Conservation (phyloP, 306 rosid species). For the Carpinus viminea region DNA sequence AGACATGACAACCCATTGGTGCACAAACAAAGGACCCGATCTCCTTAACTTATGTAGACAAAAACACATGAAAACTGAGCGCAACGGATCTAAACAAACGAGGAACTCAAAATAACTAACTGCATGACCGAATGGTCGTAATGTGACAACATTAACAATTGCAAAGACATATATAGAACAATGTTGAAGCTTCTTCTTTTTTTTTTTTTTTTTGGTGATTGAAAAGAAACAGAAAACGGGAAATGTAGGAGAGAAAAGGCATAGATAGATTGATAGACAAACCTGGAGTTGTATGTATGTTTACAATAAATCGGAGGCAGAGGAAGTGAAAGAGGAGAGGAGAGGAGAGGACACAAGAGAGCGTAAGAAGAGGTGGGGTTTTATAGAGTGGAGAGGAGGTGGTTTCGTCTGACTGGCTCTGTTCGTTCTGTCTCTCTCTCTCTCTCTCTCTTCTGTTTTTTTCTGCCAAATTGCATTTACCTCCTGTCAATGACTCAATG, state of each 20-base stretch:
- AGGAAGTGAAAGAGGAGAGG: neutral
- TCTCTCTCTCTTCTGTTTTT: neutral
- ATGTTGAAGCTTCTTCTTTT: too few relatives aligned
- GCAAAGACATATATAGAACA: neutral
- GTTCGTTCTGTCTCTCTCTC: neutral
- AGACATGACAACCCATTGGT: neutral
- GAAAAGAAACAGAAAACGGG: neutral
- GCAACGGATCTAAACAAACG: neutral
- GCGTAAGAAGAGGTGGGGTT: neutral
- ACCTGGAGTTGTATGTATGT: neutral
- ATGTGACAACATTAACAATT: neutral
- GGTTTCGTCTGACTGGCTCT: conserved; percentile 31
- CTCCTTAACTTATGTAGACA: neutral
- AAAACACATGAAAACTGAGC: neutral
- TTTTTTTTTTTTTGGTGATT: neutral
- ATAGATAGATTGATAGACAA: neutral
- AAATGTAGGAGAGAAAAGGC: neutral
- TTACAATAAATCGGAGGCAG: neutral
- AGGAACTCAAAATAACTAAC: neutral
- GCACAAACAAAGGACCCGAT: neutral
- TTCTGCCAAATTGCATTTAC: neutral
- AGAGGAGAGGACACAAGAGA: neutral
- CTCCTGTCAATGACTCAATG: too few relatives aligned
- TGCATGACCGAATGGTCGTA: neutral
- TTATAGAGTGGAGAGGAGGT: neutral